Evolutionary conservation across 2,329 filamentous ascomycete species (phyloP), one percentile per base, ranked within the genome.

Genomic region (Cercospora berteroae): DNA sequence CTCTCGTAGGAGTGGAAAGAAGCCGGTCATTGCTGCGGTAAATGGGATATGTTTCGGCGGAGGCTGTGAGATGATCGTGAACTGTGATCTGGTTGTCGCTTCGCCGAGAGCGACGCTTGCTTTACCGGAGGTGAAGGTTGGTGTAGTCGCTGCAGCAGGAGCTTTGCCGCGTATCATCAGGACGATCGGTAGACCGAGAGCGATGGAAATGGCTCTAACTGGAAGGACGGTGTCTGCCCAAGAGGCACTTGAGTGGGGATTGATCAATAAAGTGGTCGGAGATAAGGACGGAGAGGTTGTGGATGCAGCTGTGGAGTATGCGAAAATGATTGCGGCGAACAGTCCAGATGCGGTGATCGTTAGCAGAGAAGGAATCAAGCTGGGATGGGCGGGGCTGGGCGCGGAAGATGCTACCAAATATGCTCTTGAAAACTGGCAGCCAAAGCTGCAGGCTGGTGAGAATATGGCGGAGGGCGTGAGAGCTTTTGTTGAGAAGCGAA

Each of bases 261-360:
- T 93, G 2, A 86, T 93, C n/a, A 93, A 91, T 77, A 83, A 83
- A 67, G 83, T 91, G 8, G 87, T 90, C 20, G 69, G 65, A 4
- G 65, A 69, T 13, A 50, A 59, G 36, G 69, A 70, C 9, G 66
- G 77, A 4, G 80, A 79, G 58, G 84, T 89, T 18, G 81, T 90
- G 4, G 79, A 80, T 9, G 85, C 83, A 73, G 89, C 90, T 31
- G 71, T 94, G 42, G 79, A 80, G 67, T 83, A 90, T 77, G 91
- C 91, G 13, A 79, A 76, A 48, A 80, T 83, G 75, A 85, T 94
- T 72, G 86, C 86, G 18, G 84, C 76, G 67, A 76, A 76, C 78
- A 92, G 89, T 72, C 92, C 91, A 2, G 92, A 95, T 78, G 84
- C 89, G 25, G 86, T 94, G 33, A 87, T 94, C 73, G 89, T 92